Percentiles rank a stretch among this genome's conserved stretches.
Conservation (phyloP, 371 early-diverging fungal genomes). For the Apophysomyces sp. region DNA sequence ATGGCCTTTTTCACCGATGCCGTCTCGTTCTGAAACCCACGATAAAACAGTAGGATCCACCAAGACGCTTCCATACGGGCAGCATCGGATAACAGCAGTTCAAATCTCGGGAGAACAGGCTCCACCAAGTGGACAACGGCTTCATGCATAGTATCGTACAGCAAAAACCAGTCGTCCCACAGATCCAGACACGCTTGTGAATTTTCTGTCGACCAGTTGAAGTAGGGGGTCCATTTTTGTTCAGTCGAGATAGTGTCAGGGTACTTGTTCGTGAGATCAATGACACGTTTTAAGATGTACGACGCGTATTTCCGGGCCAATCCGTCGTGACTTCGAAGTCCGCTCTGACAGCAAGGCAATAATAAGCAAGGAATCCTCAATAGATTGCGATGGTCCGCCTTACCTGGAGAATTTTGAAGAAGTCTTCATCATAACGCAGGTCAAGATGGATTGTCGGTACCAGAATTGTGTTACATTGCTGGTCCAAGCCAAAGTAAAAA, state of each 20-base stretch:
- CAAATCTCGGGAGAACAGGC: conserved; percentile 44
- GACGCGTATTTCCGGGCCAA: conserved; percentile 43
- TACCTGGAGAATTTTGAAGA: conserved; percentile 48
- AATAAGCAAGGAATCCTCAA: neutral
- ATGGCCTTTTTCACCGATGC: conserved; percentile 37
- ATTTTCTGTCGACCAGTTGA: conserved; percentile 27
- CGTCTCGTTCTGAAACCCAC: conserved; percentile 46
- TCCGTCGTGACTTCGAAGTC: conserved; percentile 41
- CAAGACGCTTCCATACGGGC: conserved; percentile 34
- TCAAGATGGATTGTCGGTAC: conserved; percentile 19
- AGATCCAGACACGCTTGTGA: conserved; percentile 22
- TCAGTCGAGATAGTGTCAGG: conserved; percentile 1
- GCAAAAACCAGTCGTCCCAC: conserved; percentile 62
- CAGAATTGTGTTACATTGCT: neutral
- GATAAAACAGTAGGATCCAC: conserved; percentile 44
- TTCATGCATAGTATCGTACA: conserved; percentile 62
- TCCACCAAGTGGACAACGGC: conserved; percentile 53
- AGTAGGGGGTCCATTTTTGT: conserved; percentile 37
- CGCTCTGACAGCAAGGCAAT: conserved; percentile 23
- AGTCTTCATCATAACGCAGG: conserved; percentile 37
- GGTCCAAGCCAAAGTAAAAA: conserved; percentile 35
- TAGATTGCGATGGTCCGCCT: neutral
- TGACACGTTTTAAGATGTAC: conserved; percentile 44
- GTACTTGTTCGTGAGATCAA: conserved; percentile 36
- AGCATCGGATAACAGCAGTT: conserved; percentile 21